phyloP scores from a whole-genome alignment of 345 rosid genomes.

The Brassica rapa region DNA sequence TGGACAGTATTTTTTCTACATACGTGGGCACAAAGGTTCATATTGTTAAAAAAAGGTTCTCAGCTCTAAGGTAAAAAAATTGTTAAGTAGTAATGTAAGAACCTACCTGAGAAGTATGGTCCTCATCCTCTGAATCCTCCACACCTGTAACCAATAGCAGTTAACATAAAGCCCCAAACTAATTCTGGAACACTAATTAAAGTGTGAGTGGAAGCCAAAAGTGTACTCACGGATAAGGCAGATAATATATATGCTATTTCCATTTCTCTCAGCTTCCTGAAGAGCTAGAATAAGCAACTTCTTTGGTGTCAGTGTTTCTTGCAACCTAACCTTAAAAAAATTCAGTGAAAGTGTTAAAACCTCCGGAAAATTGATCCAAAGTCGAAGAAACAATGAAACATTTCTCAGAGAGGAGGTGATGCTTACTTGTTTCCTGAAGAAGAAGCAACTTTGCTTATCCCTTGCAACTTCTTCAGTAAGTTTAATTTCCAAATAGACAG shows the following conservation, averaged over 20 bases:
- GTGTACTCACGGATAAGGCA: background rate
- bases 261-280: background rate
- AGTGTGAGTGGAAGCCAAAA: background rate
- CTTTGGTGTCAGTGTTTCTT: background rate
- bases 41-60: background rate
- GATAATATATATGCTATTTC: background rate
- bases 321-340: too few relatives aligned
- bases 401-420: too few relatives aligned
- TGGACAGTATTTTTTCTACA: constrained; percentile 16
- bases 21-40: background rate
- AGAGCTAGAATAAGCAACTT: background rate
- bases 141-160: background rate
- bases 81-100: background rate
- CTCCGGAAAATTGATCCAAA: too few relatives aligned
- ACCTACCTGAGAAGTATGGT: background rate
- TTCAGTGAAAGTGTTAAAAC: too few relatives aligned
- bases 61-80: background rate
- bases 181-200: background rate
- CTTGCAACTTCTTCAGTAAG: too few relatives aligned
- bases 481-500: too few relatives aligned
- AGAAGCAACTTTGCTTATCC: too few relatives aligned
- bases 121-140: background rate
- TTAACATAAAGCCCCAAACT: background rate
- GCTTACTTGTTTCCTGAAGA: too few relatives aligned
- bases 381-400: too few relatives aligned